Conservation (phyloP, 2,329 filamentous ascomycete genomes). For the Dothistroma septosporum region DNA sequence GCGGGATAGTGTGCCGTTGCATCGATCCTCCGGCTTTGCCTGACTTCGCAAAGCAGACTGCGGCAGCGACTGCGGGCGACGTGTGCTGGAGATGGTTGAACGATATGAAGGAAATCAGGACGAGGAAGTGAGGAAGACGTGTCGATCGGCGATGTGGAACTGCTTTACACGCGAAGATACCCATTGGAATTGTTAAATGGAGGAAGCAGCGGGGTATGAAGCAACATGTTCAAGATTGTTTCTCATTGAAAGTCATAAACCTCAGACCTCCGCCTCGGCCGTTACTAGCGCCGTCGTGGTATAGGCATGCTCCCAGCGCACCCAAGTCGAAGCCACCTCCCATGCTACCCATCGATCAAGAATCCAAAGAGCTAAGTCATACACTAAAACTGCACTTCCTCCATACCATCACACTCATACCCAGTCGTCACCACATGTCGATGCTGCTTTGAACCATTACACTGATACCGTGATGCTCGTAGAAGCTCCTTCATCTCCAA, state of each 20-base stretch:
- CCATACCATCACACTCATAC: background rate
- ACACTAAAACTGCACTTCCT: background rate
- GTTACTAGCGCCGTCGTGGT: background rate
- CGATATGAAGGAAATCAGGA: background rate
- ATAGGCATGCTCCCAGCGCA: constrained; percentile 9
- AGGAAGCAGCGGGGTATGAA: background rate
- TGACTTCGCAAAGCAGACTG: background rate
- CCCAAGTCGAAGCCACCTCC: background rate
- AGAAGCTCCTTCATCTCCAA: background rate
- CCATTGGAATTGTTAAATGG: background rate
- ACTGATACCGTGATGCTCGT: constrained; percentile 1
- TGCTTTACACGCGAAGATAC: background rate
- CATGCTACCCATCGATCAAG: background rate
- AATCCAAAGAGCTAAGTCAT: constrained; percentile 2
- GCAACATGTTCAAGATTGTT: background rate
- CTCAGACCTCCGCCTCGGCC: background rate
- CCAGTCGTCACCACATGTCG: background rate
- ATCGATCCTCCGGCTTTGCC: background rate
- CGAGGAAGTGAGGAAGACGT: background rate
- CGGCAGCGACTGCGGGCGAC: background rate
- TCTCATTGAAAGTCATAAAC: constrained; percentile 8
- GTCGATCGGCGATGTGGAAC: background rate
- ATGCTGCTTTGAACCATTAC: constrained; percentile 1
- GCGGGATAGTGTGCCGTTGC: background rate
- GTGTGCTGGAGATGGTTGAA: background rate